These are phyloP conservation scores for Nematocida sp. DNA, from an alignment of 371 early-diverging fungal species.

Conservation along the genomic window DNA sequence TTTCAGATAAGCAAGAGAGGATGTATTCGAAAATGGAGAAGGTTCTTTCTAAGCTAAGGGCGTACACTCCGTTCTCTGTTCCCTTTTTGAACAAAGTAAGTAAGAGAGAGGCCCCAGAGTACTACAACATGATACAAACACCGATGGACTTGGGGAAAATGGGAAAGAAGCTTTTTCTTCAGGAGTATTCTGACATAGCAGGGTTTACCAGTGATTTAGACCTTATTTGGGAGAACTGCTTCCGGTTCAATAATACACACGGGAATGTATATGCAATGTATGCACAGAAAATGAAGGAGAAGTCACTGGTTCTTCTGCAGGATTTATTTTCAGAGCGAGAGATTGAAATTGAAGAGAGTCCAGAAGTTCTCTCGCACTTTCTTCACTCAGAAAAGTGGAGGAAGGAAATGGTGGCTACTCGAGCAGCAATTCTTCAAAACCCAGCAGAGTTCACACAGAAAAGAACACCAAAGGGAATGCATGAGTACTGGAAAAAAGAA, in stretches of 20 bases:
- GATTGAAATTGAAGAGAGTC: conserved; percentile 21
- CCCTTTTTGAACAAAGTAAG: conserved; percentile 85
- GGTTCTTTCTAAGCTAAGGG: conserved; percentile 62
- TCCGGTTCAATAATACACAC: conserved; percentile 64
- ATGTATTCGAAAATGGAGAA: conserved; percentile 61
- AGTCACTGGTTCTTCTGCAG: conserved; percentile 38
- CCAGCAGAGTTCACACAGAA: conserved; percentile 31
- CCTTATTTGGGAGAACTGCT: conserved; percentile 67
- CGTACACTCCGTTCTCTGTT: conserved; percentile 70
- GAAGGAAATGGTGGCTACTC: conserved; percentile 31
- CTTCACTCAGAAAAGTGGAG: conserved; percentile 25
- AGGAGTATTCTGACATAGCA: conserved; percentile 74
- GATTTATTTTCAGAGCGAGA: conserved; percentile 51
- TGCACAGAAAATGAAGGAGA: conserved; percentile 59
- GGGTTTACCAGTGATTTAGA: conserved; percentile 77
- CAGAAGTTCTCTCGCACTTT: conserved; percentile 30
- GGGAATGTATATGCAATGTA: conserved; percentile 57
- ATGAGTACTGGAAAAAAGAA: conserved; percentile 41
- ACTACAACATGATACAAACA: conserved; percentile 81
- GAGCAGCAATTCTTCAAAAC: conserved; percentile 41
- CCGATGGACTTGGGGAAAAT: conserved; percentile 88
- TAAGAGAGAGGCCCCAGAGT: conserved; percentile 87
- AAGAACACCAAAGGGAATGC: conserved; percentile 21
- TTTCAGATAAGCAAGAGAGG: conserved; percentile 52
- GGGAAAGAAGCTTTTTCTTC: conserved; percentile 73